These are phyloP conservation scores for Vigna trinervia DNA, from an alignment of 306 rosid species.

Conservation along the genomic window DNA sequence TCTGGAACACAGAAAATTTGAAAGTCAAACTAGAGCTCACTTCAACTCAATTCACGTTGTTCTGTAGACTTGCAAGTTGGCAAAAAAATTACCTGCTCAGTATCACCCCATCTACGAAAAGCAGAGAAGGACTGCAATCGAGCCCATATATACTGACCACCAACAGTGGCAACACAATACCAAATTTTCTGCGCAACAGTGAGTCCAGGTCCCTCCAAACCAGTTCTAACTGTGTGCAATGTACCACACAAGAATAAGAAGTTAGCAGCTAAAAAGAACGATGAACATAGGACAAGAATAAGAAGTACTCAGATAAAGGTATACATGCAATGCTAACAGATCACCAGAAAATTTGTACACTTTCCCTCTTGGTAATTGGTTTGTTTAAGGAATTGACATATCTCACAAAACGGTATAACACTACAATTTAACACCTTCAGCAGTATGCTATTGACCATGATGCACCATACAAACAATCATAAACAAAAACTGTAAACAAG, in stretches of 20 bases:
- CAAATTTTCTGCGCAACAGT: slow-evolving; percentile 89
- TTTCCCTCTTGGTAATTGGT: background rate
- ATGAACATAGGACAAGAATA: background rate
- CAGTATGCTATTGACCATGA: slow-evolving; percentile 7
- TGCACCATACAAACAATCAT: slow-evolving; percentile 17
- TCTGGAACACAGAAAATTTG: slow-evolving; percentile 58
- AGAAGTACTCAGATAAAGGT: slow-evolving; percentile 1
- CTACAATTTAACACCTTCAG: slow-evolving; percentile 2
- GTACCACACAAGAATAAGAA: slow-evolving; percentile 37
- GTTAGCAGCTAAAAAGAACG: background rate
- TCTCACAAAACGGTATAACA: background rate
- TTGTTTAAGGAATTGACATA: slow-evolving; percentile 26
- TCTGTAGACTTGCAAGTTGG: slow-evolving; percentile 10
- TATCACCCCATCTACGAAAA: slow-evolving; percentile 98
- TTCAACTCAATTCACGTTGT: slow-evolving; percentile 11
- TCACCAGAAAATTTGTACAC: background rate
- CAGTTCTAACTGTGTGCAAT: slow-evolving; percentile 82
- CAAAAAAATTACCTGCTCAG: slow-evolving; percentile 80
- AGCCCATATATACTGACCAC: slow-evolving; percentile 97
- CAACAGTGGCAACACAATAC: slow-evolving; percentile 94
- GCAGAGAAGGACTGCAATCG: slow-evolving; percentile 97
- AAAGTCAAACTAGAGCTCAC: slow-evolving; percentile 34
- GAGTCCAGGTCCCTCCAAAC: slow-evolving; percentile 97
- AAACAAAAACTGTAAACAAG: background rate
- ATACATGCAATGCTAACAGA: slow-evolving; percentile 9